Evolutionary conservation across 2,329 filamentous ascomycete genomes (phyloP).

Genomic region (Xylariaceae sp.): DNA sequence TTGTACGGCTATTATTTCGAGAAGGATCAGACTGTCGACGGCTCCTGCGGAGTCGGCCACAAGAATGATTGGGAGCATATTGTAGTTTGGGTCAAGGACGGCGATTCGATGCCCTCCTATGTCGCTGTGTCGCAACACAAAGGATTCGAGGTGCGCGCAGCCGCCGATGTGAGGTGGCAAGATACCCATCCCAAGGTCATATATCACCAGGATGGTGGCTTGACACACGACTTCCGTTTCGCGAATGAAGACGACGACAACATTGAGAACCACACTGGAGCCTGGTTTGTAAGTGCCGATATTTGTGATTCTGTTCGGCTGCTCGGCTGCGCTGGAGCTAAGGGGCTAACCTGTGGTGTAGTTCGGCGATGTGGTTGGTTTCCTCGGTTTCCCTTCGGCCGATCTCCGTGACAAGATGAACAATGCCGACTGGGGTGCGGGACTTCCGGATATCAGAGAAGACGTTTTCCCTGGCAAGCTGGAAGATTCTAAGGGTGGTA

Average conservation of each 20-base stretch:
- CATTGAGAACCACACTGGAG: constrained; percentile 26
- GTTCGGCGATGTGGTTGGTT: constrained; percentile 9
- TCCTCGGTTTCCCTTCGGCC: constrained; percentile 7
- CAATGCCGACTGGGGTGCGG: constrained; percentile 9
- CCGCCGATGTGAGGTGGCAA: constrained; percentile 24
- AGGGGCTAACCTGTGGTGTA: background rate
- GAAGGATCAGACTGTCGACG: constrained; percentile 35
- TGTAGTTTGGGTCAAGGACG: constrained; percentile 25
- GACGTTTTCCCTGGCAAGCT: constrained; percentile 6
- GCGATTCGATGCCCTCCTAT: constrained; percentile 10
- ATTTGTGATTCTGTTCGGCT: no score
- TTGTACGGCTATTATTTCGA: constrained; percentile 46
- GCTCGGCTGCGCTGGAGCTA: background rate
- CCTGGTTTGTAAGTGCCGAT: constrained; percentile 20
- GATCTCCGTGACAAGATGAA: constrained; percentile 10
- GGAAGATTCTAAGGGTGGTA: constrained; percentile 7
- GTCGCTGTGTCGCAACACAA: constrained; percentile 27
- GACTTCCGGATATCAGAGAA: constrained; percentile 9
- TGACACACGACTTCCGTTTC: constrained; percentile 30
- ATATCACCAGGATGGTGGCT: constrained; percentile 28
- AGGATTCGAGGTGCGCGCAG: constrained; percentile 20
- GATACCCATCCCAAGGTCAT: constrained; percentile 29
- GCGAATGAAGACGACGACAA: constrained; percentile 25
- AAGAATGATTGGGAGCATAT: constrained; percentile 36
- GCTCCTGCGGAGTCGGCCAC: constrained; percentile 33